A percentile compares a stretch with the other conserved stretches of the same genome.
Conservation (phyloP, 2,329 filamentous ascomycete species). For the Xylaria sp. region DNA sequence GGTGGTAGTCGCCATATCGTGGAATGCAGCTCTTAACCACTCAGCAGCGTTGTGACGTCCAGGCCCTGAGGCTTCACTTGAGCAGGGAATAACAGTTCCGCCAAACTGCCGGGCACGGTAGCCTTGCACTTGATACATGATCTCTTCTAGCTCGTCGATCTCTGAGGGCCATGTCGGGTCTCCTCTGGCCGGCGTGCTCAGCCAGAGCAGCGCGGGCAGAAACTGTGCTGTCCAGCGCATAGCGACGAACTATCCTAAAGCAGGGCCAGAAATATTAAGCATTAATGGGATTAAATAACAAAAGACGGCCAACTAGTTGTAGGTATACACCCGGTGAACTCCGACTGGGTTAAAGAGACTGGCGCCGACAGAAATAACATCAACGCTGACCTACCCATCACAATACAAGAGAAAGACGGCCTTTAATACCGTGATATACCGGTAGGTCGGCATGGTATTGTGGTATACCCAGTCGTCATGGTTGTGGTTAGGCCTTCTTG, state of each 20-base stretch:
- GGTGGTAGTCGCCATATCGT: constrained; percentile 65
- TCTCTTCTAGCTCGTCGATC: constrained; percentile 67
- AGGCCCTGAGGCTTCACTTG: constrained; percentile 56
- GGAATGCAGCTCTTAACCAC: constrained; percentile 66
- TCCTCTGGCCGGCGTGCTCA: constrained; percentile 46
- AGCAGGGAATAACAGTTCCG: constrained; percentile 62
- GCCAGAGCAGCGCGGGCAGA: constrained; percentile 46
- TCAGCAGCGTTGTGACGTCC: constrained; percentile 65
- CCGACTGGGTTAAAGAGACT: constrained; percentile 1
- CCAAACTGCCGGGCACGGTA: constrained; percentile 62
- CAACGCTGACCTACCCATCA: neutral
- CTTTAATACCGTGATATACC: constrained; percentile 12
- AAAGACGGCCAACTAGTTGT: constrained; percentile 13
- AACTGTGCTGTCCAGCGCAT: constrained; percentile 41
- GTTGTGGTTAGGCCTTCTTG: neutral
- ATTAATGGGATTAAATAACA: constrained; percentile 17
- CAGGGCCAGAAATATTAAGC: constrained; percentile 15
- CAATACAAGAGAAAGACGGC: neutral
- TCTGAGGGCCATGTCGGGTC: constrained; percentile 66
- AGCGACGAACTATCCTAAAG: neutral
- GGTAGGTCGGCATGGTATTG: neutral
- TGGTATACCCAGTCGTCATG: neutral
- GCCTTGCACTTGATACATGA: constrained; percentile 64
- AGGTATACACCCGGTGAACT: neutral
- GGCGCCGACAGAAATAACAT: neutral